Percentiles rank a stretch among this genome's conserved stretches.
Evolutionary conservation across 2,329 filamentous ascomycete species (phyloP).

Genomic region (Botrytis fragariae): DNA sequence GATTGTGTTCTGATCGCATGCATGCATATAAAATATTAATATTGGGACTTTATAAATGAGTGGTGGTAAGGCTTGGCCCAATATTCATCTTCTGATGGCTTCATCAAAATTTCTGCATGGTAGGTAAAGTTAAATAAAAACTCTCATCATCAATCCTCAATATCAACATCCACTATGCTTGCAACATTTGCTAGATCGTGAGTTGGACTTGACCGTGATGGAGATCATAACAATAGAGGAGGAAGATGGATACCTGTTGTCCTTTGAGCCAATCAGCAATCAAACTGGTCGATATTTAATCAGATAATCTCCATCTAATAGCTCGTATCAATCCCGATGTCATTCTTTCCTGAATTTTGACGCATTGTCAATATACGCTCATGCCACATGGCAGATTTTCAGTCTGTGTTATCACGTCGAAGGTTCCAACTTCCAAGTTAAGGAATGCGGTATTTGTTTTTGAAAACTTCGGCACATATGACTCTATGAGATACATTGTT

Average conservation of each 20-base stretch:
- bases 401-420: slow-evolving; percentile 6
- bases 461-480: background rate
- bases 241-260: background rate
- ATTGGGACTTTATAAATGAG: background rate
- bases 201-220: background rate
- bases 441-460: background rate
- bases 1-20: background rate
- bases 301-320: background rate
- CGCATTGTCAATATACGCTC: background rate
- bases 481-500: background rate
- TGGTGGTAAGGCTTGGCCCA: background rate
- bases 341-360: background rate
- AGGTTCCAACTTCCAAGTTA: slow-evolving; percentile 1
- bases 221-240: background rate
- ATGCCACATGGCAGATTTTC: slow-evolving; percentile 12
- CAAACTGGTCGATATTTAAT: background rate
- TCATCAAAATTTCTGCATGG: slow-evolving; percentile 7
- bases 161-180: background rate
- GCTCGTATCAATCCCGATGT: background rate
- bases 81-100: slow-evolving; percentile 4
- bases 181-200: background rate
- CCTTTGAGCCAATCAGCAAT: background rate
- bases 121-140: background rate
- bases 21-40: slow-evolving; percentile 5
- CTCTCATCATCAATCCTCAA: background rate